Conservation (phyloP, 768 basidiomycete species). For the Pulveroboletus ravenelii region DNA sequence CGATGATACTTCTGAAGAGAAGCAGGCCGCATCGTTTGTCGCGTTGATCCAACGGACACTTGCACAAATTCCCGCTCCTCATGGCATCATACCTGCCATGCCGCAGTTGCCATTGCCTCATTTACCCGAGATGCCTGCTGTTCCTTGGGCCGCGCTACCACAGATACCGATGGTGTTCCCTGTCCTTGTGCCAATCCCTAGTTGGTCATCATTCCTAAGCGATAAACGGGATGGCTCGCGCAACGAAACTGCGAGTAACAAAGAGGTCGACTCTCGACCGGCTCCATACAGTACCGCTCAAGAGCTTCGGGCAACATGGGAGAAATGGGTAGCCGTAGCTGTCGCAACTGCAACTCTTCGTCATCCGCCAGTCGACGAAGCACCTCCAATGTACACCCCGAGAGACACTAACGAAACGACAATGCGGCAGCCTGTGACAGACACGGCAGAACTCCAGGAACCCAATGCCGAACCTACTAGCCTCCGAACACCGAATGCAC, state of each 20-base stretch:
- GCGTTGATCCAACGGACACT: constrained; percentile 75
- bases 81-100: constrained; percentile 54
- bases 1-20: constrained; percentile 28
- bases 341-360: constrained; percentile 44
- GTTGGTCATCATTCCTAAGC: constrained; percentile 61
- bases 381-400: constrained; percentile 74
- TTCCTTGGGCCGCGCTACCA: constrained; percentile 58
- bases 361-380: constrained; percentile 42
- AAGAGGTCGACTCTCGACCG: constrained; percentile 32
- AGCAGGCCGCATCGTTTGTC: constrained; percentile 48
- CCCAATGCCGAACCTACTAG: constrained; percentile 8
- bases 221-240: constrained; percentile 38
- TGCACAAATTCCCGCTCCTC: constrained; percentile 51
- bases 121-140: constrained; percentile 62
- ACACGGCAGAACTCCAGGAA: constrained; percentile 3
- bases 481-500: constrained; percentile 20
- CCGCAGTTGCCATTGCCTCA: constrained; percentile 46
- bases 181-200: constrained; percentile 63
- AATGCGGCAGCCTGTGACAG: not conserved
- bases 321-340: constrained; percentile 65
- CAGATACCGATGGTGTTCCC: constrained; percentile 79
- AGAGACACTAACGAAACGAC: constrained; percentile 34
- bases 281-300: constrained; percentile 47
- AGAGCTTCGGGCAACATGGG: constrained; percentile 68
- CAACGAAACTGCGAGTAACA: constrained; percentile 25